Evolutionary conservation across 1,139 yeast genomes (phyloP).

Genomic region (Pichiaceae sp.): DNA sequence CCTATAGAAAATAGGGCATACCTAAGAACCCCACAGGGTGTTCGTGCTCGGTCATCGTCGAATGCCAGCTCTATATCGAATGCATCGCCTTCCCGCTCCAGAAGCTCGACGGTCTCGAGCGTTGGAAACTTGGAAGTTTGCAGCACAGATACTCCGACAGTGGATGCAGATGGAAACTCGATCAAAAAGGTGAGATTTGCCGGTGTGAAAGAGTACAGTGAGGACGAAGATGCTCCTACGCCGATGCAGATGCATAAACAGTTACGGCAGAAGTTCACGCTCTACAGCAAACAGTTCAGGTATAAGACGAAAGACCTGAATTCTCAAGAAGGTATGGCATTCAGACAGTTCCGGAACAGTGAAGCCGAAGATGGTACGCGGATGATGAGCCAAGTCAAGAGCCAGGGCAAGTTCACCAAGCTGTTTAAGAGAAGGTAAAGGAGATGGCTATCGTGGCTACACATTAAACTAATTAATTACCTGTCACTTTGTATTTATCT

Average conservation of each 20-base stretch:
- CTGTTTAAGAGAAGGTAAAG: conserved; percentile 15
- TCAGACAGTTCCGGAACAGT: conserved; percentile 20
- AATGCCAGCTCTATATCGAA: not conserved
- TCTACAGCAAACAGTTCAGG: conserved; percentile 21
- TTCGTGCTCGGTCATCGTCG: not conserved
- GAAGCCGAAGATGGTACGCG: conserved; percentile 1
- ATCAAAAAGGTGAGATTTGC: conserved; percentile 41
- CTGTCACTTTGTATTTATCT: too few species aligned
- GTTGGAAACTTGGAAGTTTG: conserved; percentile 19
- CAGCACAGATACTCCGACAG: conserved; percentile 7
- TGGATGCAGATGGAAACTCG: conserved; percentile 11
- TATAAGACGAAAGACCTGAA: conserved; percentile 33
- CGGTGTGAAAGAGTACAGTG: conserved; percentile 45
- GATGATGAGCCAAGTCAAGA: not conserved
- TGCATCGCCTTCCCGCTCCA: conserved; percentile 3
- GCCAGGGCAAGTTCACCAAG: conserved; percentile 12
- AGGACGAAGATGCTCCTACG: conserved; percentile 48
- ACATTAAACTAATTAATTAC: too few species aligned
- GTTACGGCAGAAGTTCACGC: conserved; percentile 29
- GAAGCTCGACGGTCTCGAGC: conserved; percentile 13
- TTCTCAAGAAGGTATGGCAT: conserved; percentile 46
- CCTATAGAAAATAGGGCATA: conserved; percentile 9
- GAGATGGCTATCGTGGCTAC: too few species aligned
- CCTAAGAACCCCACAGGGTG: not conserved
- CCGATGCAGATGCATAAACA: conserved; percentile 38